Base-by-base conservation (phyloP, 2,329 filamentous ascomycete genomes). In the Scytalidium lignicola region DNA sequence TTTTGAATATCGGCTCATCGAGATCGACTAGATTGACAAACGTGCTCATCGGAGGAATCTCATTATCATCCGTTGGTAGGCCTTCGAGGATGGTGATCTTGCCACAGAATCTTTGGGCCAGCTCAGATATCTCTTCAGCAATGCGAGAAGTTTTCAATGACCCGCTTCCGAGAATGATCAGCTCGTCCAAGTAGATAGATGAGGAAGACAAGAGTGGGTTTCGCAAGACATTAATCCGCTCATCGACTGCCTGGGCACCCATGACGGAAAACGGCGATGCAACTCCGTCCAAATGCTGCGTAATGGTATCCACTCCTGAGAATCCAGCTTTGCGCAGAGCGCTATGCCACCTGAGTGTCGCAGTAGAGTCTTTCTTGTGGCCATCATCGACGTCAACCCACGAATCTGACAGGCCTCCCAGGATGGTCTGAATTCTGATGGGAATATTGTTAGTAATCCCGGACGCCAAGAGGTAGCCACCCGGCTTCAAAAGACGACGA, bases 401-500 rank as follows among this genome's bases (percentile, higher is more conserved):
- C 52, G 49, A 54, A n/a, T 46, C 52, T 8, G 52, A 43, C 8
- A 54, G 19, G 12, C 13, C 17, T 12, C 51, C 52, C 17, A 58
- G 29, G 18, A 45, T 28, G 13, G 49, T 23, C 23, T 26, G 23
- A 10, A 10, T 5, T 6, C 23, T 5, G 23, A 26, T 5, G n/a
- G n/a, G n/a, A 26, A 10, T 26, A 10, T 18, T 15, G 15, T n/a
- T 32, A 40, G 28, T 37, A 46, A 41, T 32, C 13, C 19, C 39
- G 15, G 18, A 46, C 12, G 17, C 2, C 7, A 19, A 15, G 15
- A 79, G 56, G 37, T 70, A 67, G 0, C 75, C 75, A 1, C 68
- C 71, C 0, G 74, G 69, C 17, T 66, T 69, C 0, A 74, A 56
- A 0, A 74, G 53, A 0, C 51, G 51, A 1, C 70, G 63, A 0